Percentiles rank a stretch among this genome's conserved stretches.
phyloP scores from a whole-genome alignment of 805 yeast genomes.

The Barnettozyma sp. region DNA sequence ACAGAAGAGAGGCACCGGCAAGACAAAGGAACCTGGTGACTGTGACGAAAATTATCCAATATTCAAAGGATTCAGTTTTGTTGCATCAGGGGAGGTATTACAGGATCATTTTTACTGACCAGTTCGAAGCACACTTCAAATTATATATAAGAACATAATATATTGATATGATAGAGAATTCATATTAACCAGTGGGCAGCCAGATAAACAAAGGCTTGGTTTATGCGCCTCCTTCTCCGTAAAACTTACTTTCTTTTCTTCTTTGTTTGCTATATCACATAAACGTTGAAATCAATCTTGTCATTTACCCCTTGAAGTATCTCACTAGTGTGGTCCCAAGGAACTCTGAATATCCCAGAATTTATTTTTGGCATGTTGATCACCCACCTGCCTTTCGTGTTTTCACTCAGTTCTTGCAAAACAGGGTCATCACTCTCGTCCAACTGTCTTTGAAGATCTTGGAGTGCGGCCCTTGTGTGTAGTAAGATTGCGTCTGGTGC shows the following conservation, averaged over 20 bases:
- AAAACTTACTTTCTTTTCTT: no score
- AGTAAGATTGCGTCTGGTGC: slow-evolving; percentile 39
- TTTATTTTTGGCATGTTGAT: slow-evolving; percentile 72
- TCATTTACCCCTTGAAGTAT: slow-evolving; percentile 32
- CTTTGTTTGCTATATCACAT: no score
- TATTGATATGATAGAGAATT: no score
- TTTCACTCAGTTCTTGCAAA: slow-evolving; percentile 3
- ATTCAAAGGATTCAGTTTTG: slow-evolving; percentile 40
- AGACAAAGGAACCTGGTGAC: slow-evolving; percentile 8
- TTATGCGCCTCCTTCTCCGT: no score
- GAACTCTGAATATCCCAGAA: slow-evolving; percentile 73
- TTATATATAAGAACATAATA: no score
- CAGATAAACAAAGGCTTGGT: no score
- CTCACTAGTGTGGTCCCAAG: slow-evolving; percentile 65
- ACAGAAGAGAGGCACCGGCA: background rate
- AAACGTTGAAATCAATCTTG: slow-evolving; percentile 38
- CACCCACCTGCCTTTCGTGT: slow-evolving; percentile 15
- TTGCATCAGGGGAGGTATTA: slow-evolving; percentile 34
- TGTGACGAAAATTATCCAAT: slow-evolving; percentile 11
- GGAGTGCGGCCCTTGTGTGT: slow-evolving; percentile 45
- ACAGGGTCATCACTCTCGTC: background rate
- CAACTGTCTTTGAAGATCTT: slow-evolving; percentile 38
- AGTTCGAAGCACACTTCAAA: no score
- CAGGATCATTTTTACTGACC: slow-evolving; percentile 19
- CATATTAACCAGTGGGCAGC: no score